Evolutionary conservation across 1,284 basidiomycete genomes (phyloP).

Genomic region (Ganoderma meredithae): DNA sequence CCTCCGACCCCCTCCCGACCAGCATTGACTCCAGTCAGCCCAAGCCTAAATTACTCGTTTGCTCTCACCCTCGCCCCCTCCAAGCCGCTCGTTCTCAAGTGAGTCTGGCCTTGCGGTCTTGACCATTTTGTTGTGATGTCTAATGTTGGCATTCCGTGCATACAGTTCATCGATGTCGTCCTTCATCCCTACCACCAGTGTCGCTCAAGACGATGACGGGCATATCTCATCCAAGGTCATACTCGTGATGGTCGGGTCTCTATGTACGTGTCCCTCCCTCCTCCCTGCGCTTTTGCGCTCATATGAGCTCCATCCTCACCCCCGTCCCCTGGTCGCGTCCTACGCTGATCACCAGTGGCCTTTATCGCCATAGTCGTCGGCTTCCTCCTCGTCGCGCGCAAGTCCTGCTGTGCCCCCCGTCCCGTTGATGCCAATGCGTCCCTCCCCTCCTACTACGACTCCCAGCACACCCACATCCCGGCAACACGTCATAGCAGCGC

Average conservation of each 20-base stretch:
- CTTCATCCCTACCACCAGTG: not conserved
- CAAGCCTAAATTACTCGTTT: not conserved
- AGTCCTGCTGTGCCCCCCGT: not conserved
- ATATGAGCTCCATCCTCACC: not conserved
- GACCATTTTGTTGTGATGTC: not conserved
- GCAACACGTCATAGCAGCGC: not conserved
- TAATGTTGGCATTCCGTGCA: not conserved
- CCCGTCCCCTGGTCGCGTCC: too few relatives aligned
- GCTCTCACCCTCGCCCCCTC: not conserved
- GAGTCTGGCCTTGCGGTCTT: not conserved
- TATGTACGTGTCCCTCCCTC: not conserved
- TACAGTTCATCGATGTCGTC: not conserved
- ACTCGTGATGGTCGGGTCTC: not conserved
- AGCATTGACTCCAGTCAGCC: not conserved
- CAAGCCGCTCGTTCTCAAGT: not conserved
- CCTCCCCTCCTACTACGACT: not conserved
- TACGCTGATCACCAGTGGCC: not conserved
- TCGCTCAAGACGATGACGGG: not conserved
- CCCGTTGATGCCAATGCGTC: not conserved
- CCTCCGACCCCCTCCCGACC: not conserved
- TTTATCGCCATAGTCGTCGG: not conserved
- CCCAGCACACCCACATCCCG: not conserved
- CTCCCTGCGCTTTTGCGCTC: not conserved
- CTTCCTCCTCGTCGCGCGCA: constrained; percentile 7
- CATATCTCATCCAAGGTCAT: not conserved